These are phyloP conservation scores for Austroboletus eburneus DNA, from an alignment of 768 basidiomycete genomes.

Conservation along the genomic window DNA sequence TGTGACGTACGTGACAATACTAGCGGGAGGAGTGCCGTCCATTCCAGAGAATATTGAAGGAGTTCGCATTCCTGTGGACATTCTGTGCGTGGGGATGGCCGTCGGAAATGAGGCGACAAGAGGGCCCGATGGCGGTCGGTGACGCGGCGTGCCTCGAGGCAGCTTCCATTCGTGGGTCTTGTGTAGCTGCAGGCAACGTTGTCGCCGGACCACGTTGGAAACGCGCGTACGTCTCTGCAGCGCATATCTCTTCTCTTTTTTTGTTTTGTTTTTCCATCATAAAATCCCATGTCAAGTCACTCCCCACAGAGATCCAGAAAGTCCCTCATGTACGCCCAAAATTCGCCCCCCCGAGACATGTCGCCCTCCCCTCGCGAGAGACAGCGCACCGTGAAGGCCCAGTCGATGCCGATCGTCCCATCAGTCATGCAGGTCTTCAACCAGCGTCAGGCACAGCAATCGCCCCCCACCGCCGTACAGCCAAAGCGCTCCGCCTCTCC, in stretches of 20 bases:
- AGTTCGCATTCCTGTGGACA: no score
- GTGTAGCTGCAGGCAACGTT: slow-evolving; percentile 35
- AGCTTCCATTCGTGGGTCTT: slow-evolving; percentile 50
- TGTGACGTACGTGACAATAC: neutral
- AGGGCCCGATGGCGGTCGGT: slow-evolving; percentile 44
- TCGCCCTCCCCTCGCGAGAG: slow-evolving; percentile 43
- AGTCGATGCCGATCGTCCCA: slow-evolving; percentile 62
- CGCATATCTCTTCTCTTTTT: slow-evolving; percentile 31
- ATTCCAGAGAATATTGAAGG: neutral
- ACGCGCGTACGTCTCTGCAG: slow-evolving; percentile 43
- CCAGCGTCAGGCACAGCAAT: slow-evolving; percentile 36
- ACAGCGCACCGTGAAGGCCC: slow-evolving; percentile 52
- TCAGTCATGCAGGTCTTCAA: slow-evolving; percentile 50
- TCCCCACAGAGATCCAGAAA: slow-evolving; percentile 58
- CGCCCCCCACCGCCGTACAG: slow-evolving; percentile 34
- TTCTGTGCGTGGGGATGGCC: neutral
- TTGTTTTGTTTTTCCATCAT: slow-evolving; percentile 28
- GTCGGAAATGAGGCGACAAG: no score
- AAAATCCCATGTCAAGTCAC: slow-evolving; percentile 54
- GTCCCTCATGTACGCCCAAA: slow-evolving; percentile 44
- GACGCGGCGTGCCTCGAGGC: slow-evolving; percentile 34
- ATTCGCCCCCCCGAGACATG: slow-evolving; percentile 39
- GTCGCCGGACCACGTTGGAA: slow-evolving; percentile 57
- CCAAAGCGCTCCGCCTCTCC: slow-evolving; percentile 32
- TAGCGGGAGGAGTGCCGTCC: neutral